Conservation (phyloP, 768 basidiomycete species). For the Leccinum ochraceum region DNA sequence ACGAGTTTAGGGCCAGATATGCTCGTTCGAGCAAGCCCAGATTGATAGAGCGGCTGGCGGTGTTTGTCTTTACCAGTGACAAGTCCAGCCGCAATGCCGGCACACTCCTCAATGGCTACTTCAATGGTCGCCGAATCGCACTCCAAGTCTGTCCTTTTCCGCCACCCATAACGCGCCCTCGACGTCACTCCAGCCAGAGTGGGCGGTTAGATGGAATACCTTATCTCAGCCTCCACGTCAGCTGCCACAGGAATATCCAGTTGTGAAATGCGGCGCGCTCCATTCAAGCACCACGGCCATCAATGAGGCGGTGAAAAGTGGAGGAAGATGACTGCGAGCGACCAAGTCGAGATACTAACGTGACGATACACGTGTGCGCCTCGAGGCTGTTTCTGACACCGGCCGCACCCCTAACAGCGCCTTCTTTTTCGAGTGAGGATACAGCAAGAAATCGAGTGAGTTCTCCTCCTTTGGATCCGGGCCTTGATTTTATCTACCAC, state of each 20-base stretch:
- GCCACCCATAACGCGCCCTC: background rate
- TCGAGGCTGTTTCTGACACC: conserved; percentile 13
- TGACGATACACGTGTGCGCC: conserved; percentile 22
- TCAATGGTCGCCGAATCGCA: background rate
- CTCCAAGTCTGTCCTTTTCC: background rate
- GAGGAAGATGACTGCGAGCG: conserved; percentile 7
- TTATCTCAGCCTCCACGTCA: background rate
- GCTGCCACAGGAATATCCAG: background rate
- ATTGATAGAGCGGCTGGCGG: background rate
- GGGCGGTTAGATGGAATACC: background rate
- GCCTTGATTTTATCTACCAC: background rate
- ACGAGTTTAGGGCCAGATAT: background rate
- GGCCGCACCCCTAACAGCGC: conserved; percentile 14
- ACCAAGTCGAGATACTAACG: background rate
- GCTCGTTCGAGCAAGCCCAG: background rate
- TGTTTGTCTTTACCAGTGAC: conserved; percentile 17
- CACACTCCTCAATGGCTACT: background rate
- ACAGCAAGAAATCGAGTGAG: background rate
- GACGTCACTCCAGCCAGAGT: background rate
- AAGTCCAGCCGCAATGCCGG: conserved; percentile 7
- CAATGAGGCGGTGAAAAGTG: conserved; percentile 6
- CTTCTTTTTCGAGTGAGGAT: background rate
- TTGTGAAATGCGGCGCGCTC: background rate
- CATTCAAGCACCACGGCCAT: conserved; percentile 14
- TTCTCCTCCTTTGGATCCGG: background rate